Conservation (phyloP, 192 early-diverging fungal species). For the Dimargaris cristalligena region DNA sequence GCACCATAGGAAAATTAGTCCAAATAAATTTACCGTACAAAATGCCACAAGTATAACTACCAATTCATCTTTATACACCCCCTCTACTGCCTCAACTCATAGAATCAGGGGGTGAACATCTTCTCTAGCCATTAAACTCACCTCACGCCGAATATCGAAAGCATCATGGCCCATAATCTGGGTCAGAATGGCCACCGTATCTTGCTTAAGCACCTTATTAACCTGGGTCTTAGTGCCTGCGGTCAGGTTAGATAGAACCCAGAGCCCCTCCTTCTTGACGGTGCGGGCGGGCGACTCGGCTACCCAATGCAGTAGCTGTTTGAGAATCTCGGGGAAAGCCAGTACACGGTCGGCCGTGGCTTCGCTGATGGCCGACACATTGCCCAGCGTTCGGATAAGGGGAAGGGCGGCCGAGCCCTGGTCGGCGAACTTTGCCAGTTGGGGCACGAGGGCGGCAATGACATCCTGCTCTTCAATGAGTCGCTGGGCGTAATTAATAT, state of each 20-base stretch:
- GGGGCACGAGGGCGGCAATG: slow-evolving; percentile 15
- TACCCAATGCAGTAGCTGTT: slow-evolving; percentile 18
- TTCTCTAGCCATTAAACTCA: slow-evolving; percentile 12
- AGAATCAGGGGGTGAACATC: neutral
- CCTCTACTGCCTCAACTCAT: neutral
- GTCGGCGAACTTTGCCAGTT: neutral
- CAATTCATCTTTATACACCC: too few relatives aligned
- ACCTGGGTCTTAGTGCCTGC: slow-evolving; percentile 26
- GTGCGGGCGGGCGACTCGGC: slow-evolving; percentile 19
- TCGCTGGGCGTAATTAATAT: slow-evolving; percentile 27
- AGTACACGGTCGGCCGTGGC: slow-evolving; percentile 33
- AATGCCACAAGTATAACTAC: too few relatives aligned
- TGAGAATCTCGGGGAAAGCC: slow-evolving; percentile 28
- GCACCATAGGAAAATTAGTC: too few relatives aligned
- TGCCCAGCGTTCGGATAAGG: slow-evolving; percentile 45
- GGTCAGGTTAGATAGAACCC: slow-evolving; percentile 54
- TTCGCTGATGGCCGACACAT: slow-evolving; percentile 46
- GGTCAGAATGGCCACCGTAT: slow-evolving; percentile 32
- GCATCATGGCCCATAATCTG: slow-evolving; percentile 36
- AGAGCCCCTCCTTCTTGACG: slow-evolving; percentile 51
- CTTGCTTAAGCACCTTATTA: slow-evolving; percentile 32
- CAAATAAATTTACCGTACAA: too few relatives aligned
- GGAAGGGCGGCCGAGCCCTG: slow-evolving; percentile 32
- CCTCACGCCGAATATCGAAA: slow-evolving; percentile 54
- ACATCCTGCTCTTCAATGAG: slow-evolving; percentile 23